Evolutionary conservation across 2,329 filamentous ascomycete genomes (phyloP).

Genomic region (Fusarium sarcochroum): DNA sequence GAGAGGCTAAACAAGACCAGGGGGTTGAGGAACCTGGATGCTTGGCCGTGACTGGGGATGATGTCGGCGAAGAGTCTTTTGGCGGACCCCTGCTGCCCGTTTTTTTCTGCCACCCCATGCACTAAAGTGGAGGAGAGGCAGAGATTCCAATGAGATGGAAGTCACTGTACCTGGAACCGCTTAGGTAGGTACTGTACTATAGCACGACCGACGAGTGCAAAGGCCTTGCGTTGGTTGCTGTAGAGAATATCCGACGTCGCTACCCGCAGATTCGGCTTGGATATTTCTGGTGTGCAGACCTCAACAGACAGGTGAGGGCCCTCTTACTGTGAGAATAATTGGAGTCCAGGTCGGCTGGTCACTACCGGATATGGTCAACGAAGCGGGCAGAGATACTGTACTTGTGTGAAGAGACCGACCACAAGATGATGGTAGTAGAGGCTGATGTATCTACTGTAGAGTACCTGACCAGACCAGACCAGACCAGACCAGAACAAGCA

Average conservation of each 20-base stretch:
- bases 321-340: conserved; percentile 28
- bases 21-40: conserved; percentile 46
- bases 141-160: conserved; percentile 29
- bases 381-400: conserved; percentile 28
- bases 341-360: conserved; percentile 25
- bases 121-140: conserved; percentile 34
- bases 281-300: conserved; percentile 31
- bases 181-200: not conserved
- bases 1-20: conserved; percentile 49
- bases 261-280: conserved; percentile 28
- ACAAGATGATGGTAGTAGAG: conserved; percentile 16
- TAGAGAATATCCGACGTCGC: conserved; percentile 21
- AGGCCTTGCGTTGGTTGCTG: not conserved
- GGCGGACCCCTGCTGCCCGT: conserved; percentile 45
- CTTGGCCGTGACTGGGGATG: conserved; percentile 47
- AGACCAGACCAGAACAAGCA: conserved; percentile 6
- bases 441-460: not conserved
- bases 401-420: conserved; percentile 18
- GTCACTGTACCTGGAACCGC: conserved; percentile 50
- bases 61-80: conserved; percentile 42
- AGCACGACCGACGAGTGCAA: not conserved
- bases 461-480: conserved; percentile 14
- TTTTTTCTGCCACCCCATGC: conserved; percentile 46
- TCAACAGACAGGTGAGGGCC: conserved; percentile 6
- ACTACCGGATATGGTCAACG: conserved; percentile 38